Evolutionary conservation across 768 basidiomycete genomes (phyloP), one percentile per base, ranked within the genome.

Genomic region (Tylopilus plumbeoviolaceoides): DNA sequence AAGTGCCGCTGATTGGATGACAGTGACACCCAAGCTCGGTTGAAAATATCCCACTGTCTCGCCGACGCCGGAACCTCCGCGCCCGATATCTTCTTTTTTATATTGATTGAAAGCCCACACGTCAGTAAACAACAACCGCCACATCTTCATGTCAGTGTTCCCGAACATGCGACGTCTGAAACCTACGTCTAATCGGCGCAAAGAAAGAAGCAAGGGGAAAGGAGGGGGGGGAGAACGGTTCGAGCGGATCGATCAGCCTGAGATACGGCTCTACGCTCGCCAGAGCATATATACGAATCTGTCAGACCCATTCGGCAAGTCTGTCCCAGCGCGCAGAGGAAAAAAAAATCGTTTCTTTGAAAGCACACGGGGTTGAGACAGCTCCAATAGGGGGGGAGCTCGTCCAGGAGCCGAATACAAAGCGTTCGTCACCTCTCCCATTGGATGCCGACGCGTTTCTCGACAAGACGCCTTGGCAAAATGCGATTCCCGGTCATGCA

Each of bases 301-400:
- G 18, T 11, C 45, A 50, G 11, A 41, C 63, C 53, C 57, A 57
- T 65, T 63, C 61, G 63, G 61, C 10, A 65, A 53, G 25, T 48
- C n/a, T n/a, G 50, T 20, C 38, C 63, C 60, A 31, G 33, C 20
- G 36, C 38, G 17, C 20, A 21, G 15, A 21, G 25, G 36, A 7
- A 18, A 43, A 39, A 10, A 3, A 9, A n/a, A n/a, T n/a, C n/a
- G n/a, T n/a, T n/a, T n/a, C n/a, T n/a, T n/a, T n/a, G n/a, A n/a
- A n/a, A n/a, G n/a, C n/a, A n/a, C 47, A 42, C 46, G 41, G 20
- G n/a, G 7, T 50, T 31, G 57, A 55, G 43, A 51, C 28, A 43
- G 11, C 21, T 39, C 54, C 47, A 48, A 58, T 51, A 18, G 25
- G 48, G 23, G n/a, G n/a, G 40, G 33, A 5, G 30, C 47, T 7